Percentiles rank a stretch among this genome's conserved stretches.
Evolutionary conservation across 352 stramenopile genomes (phyloP).

Genomic region (Blastocystis sp.): DNA sequence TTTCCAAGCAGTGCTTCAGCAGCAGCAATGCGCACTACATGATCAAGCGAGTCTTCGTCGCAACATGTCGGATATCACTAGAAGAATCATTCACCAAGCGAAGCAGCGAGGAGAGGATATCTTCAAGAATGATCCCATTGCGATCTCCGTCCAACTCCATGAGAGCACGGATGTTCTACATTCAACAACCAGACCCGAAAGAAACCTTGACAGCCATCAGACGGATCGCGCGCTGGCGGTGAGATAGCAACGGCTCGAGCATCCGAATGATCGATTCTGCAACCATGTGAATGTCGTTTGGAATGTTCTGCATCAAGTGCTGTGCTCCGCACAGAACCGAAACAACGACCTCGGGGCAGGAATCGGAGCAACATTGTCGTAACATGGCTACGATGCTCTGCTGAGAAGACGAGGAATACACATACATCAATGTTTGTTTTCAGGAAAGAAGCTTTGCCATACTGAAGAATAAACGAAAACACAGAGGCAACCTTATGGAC

Average conservation of each 20-base stretch:
- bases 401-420: not conserved
- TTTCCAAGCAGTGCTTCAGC: not conserved
- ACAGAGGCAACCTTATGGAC: not conserved
- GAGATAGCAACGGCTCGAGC: not conserved
- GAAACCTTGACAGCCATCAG: not conserved
- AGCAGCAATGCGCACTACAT: not conserved
- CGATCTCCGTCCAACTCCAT: conserved; percentile 26
- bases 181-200: not conserved
- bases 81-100: not conserved
- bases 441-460: not conserved
- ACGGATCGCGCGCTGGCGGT: not conserved
- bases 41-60: too few relatives aligned
- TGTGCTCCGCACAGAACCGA: not conserved
- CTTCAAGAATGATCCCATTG: conserved; percentile 14
- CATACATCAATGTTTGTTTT: not conserved
- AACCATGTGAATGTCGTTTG: not conserved
- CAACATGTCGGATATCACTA: not conserved
- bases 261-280: not conserved
- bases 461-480: not conserved
- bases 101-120: not conserved
- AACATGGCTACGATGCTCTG: not conserved
- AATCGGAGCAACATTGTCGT: not conserved
- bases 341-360: not conserved
- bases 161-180: not conserved
- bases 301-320: not conserved